These are phyloP conservation scores for Globisporangium yorkense DNA, from an alignment of 352 stramenopile species.

Conservation along the genomic window DNA sequence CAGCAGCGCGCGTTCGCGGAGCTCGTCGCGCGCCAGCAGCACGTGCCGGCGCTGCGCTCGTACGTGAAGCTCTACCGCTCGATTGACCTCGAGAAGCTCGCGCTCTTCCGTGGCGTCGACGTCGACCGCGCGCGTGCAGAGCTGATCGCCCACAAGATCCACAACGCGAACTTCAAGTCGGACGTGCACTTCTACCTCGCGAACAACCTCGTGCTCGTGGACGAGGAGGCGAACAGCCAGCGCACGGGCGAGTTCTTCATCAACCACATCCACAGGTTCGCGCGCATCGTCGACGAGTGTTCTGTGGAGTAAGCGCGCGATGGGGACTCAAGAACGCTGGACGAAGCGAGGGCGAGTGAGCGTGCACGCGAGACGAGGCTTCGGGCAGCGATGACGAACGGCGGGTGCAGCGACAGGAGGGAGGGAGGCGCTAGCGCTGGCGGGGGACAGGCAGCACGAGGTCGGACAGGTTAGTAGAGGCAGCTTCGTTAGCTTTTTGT, in stretches of 20 bases:
- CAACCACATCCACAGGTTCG: slow-evolving; percentile 86
- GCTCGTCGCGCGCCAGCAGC: slow-evolving; percentile 85
- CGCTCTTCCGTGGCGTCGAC: slow-evolving; percentile 84
- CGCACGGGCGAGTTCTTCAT: slow-evolving; percentile 88
- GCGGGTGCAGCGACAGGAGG: not conserved
- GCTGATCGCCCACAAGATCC: slow-evolving; percentile 78
- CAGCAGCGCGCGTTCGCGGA: slow-evolving; percentile 87
- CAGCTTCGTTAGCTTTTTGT: slow-evolving; percentile 11
- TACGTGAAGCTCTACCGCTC: slow-evolving; percentile 97
- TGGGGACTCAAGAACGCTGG: not conserved
- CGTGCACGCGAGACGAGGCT: not conserved
- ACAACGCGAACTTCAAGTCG: slow-evolving; percentile 51
- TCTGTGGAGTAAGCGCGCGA: slow-evolving; percentile 28
- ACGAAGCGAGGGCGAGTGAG: not conserved
- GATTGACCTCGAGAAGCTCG: slow-evolving; percentile 93
- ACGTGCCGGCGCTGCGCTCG: slow-evolving; percentile 88
- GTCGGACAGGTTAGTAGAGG: slow-evolving; percentile 11
- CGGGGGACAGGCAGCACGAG: not conserved
- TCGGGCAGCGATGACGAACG: not conserved
- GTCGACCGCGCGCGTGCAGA: slow-evolving; percentile 61
- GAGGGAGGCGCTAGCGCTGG: not conserved
- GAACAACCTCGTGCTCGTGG: slow-evolving; percentile 75
- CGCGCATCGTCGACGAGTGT: slow-evolving; percentile 83
- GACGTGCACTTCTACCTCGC: slow-evolving; percentile 83
- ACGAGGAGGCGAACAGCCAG: slow-evolving; percentile 82